Percentiles rank a stretch among this genome's conserved stretches.
Evolutionary conservation across 2,329 filamentous ascomycete species (phyloP).

Genomic region (Penicillium polonicum): DNA sequence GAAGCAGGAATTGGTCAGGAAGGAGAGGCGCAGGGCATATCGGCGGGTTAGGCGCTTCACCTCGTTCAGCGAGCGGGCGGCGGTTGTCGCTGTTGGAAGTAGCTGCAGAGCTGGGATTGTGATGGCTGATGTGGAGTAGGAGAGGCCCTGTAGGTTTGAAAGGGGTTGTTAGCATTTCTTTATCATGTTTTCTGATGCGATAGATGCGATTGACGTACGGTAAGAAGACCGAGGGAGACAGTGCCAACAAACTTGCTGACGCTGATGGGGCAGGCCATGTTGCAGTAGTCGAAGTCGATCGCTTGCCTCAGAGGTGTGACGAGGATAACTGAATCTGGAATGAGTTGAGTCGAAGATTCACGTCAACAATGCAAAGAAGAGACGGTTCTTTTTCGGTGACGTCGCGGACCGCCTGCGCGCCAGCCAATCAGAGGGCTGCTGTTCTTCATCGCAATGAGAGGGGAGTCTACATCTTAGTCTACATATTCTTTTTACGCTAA

Average conservation of each 20-base stretch:
- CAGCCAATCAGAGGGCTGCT: constrained; percentile 3
- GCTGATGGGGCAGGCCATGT: constrained; percentile 69
- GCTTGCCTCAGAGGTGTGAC: not conserved
- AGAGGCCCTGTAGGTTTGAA: constrained; percentile 66
- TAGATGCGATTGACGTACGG: constrained; percentile 57
- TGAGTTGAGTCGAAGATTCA: not conserved
- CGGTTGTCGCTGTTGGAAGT: constrained; percentile 72
- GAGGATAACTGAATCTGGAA: not conserved
- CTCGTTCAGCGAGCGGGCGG: constrained; percentile 68
- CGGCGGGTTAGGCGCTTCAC: constrained; percentile 63
- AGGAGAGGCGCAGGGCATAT: constrained; percentile 66
- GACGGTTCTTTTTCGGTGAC: constrained; percentile 4
- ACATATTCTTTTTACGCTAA: too few relatives aligned
- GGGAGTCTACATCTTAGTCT: too few relatives aligned
- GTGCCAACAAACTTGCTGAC: constrained; percentile 91
- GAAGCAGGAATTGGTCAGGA: constrained; percentile 69
- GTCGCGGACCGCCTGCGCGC: not conserved
- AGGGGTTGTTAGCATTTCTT: constrained; percentile 11
- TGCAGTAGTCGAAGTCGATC: constrained; percentile 16
- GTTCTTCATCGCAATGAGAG: not conserved
- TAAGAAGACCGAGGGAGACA: constrained; percentile 81
- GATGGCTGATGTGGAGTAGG: constrained; percentile 76
- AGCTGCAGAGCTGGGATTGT: constrained; percentile 77
- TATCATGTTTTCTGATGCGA: constrained; percentile 7
- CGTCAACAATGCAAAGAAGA: not conserved